Conservation (phyloP, 2,329 filamentous ascomycete species). For the Calonectria henricotiae region DNA sequence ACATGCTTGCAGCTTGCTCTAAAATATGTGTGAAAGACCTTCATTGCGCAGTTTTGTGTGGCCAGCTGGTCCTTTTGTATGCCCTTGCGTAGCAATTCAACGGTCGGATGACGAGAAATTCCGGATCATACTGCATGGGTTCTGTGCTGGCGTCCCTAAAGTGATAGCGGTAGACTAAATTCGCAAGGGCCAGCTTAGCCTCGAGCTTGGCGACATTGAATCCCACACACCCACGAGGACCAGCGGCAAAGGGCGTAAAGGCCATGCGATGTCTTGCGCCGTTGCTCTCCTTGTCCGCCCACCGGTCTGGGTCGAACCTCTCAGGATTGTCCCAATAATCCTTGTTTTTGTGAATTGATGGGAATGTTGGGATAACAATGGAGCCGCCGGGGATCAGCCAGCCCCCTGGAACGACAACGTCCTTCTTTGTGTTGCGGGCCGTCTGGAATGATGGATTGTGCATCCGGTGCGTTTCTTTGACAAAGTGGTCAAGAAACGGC, state of each 20-base stretch:
- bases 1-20: background rate
- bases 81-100: conserved; percentile 9
- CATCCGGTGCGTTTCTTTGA: conserved; percentile 5
- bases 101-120: conserved; percentile 3
- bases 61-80: background rate
- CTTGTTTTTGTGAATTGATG: conserved; percentile 7
- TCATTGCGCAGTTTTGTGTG: background rate
- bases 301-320: conserved; percentile 13
- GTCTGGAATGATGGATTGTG: conserved; percentile 17
- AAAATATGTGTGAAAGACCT: background rate
- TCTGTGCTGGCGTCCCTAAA: conserved; percentile 1
- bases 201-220: conserved; percentile 8
- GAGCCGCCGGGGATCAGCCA: background rate
- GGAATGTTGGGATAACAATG: conserved; percentile 3
- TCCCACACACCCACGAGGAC: conserved; percentile 8
- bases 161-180: conserved; percentile 18
- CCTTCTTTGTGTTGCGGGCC: conserved; percentile 10
- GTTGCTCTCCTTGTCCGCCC: background rate
- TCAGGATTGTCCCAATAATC: conserved; percentile 1
- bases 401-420: conserved; percentile 10
- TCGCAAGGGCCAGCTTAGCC: conserved; percentile 4
- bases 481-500: conserved; percentile 6
- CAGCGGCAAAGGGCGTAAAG: conserved; percentile 14
- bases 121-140: conserved; percentile 11
- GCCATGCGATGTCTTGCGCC: background rate